Evolutionary conservation across 306 rosid genomes (phyloP), one percentile per base, ranked within the genome.

Genomic region (Geum urbanum): DNA sequence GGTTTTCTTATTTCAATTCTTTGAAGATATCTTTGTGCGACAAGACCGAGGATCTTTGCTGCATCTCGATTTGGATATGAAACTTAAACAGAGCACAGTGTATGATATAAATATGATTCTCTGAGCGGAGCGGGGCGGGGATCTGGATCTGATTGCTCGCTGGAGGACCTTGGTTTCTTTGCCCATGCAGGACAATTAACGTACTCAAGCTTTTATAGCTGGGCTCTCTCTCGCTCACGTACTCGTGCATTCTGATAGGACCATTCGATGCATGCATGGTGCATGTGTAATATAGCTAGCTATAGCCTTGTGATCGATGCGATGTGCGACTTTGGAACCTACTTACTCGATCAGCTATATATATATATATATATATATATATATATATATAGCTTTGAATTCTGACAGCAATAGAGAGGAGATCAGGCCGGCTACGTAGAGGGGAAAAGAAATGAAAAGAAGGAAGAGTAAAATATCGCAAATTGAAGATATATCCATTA

Each of bases 21-120:
- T 32, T 35, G 15, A 35, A 20, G n/a, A n/a, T 8, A 59, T 59
- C 65, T 59, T 16, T 59, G 2, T 59, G 65, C 3, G 64, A 35
- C 45, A 7, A 35, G 46, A 59, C 37, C 13, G 65, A 59, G 65
- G 65, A 59, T 59, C 65, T 59, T 59, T 37, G 12, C 65, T 59
- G 37, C 16, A 59, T 59, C 65, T 43, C 65, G 8, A 59, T 59
- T 35, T 37, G 65, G 46, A 59, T 59, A 37, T 59, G 46, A 32
- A 7, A 9, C 15, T 18, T 12, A 51, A 12, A 57, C 45, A 59
- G 37, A 32, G 37, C 43, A 59, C 65, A 59, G 65, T 59, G 37
- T 24, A 3, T 32, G 37, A 32, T 32, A 32, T 32, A n/a, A n/a
- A 32, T 6, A 37, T 37, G 65, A 59, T 59, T 59, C 65, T 20